These are phyloP conservation scores for Populus deltoides DNA, from an alignment of 345 rosid genomes.

Conservation along the genomic window DNA sequence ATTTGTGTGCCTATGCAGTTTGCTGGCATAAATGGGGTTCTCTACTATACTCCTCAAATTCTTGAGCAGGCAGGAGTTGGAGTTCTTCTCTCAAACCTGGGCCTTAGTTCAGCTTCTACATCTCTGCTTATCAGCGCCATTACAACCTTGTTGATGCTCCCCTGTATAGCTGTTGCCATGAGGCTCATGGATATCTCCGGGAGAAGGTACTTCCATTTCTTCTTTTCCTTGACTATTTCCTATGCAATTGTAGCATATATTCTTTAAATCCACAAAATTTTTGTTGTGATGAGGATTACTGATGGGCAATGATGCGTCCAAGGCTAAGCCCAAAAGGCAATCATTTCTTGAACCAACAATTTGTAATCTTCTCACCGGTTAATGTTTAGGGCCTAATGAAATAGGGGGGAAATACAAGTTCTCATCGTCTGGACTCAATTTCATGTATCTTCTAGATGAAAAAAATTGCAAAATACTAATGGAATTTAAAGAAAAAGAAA, in stretches of 20 bases:
- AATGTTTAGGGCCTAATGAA: not conserved
- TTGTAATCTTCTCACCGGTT: not conserved
- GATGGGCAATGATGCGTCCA: not conserved
- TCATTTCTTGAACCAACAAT: not conserved
- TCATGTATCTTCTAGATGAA: not conserved
- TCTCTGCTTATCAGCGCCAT: conserved; percentile 80
- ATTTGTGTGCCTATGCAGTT: conserved; percentile 43
- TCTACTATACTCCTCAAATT: conserved; percentile 97
- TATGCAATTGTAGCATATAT: not conserved
- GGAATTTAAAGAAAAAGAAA: not conserved
- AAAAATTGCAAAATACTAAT: not conserved
- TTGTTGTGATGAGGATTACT: not conserved
- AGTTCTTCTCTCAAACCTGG: conserved; percentile 73
- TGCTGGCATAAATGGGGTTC: conserved; percentile 95
- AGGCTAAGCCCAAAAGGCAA: not conserved
- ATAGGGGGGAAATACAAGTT: not conserved
- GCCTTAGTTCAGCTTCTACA: conserved; percentile 66
- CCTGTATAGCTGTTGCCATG: conserved; percentile 91
- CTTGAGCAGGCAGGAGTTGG: conserved; percentile 96
- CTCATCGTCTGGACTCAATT: not conserved
- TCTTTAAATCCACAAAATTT: not conserved
- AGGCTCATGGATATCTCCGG: conserved; percentile 91
- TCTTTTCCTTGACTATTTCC: not conserved
- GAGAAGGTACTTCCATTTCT: conserved; percentile 59
- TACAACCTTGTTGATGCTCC: conserved; percentile 92